Evolutionary conservation across 352 stramenopile species (phyloP).

Genomic region (Globisporangium uncinulatum): DNA sequence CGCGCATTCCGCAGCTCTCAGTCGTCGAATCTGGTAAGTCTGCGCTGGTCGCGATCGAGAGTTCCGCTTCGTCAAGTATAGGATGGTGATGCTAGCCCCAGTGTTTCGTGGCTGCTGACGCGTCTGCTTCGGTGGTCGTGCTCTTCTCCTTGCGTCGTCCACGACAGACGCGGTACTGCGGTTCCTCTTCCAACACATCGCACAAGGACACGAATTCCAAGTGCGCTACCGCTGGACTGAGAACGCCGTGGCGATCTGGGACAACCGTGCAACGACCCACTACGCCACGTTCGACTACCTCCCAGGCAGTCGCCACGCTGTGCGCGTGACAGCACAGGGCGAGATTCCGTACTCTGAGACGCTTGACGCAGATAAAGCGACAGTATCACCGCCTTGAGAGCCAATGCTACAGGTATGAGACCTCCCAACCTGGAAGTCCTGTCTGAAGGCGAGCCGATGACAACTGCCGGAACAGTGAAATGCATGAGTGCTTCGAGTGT

Average conservation of each 20-base stretch:
- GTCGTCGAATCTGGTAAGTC: slow-evolving; percentile 28
- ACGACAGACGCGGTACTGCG: slow-evolving; percentile 4
- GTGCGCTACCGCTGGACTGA: slow-evolving; percentile 28
- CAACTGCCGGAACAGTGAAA: too few species aligned
- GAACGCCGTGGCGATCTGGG: slow-evolving; percentile 27
- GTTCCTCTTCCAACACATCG: slow-evolving; percentile 21
- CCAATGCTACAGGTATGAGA: neutral
- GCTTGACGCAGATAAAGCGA: neutral
- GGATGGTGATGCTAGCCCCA: too few species aligned
- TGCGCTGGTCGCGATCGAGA: too few species aligned
- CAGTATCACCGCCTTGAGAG: neutral
- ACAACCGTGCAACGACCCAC: slow-evolving; percentile 29
- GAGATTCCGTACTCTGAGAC: slow-evolving; percentile 23
- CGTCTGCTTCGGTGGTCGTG: neutral
- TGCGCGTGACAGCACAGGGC: slow-evolving; percentile 25
- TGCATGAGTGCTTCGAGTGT: too few species aligned
- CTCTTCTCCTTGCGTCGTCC: neutral
- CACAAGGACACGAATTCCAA: slow-evolving; percentile 29
- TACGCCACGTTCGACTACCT: slow-evolving; percentile 33
- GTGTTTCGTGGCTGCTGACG: too few species aligned
- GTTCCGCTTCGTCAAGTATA: too few species aligned
- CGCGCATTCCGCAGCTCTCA: slow-evolving; percentile 29
- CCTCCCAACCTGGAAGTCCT: neutral
- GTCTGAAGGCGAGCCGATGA: too few species aligned
- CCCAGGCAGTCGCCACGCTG: slow-evolving; percentile 26